Conservation (phyloP, 2,329 filamentous ascomycete genomes). For the Knufia fluminis region DNA sequence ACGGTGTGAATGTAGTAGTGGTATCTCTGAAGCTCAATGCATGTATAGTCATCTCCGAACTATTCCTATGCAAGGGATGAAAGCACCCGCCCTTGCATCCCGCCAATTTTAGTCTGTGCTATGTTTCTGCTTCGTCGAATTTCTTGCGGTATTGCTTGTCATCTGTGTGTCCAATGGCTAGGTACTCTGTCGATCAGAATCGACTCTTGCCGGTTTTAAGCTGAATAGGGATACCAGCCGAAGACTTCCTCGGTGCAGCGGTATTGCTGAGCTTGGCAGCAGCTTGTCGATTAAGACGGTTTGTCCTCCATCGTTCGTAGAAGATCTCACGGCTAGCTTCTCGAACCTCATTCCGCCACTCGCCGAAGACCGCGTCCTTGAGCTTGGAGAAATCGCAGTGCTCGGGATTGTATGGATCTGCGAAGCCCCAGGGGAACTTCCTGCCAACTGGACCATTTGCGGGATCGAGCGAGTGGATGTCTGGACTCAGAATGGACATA, state of each 20-base stretch:
- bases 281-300: conserved; percentile 9
- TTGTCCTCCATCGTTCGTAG: conserved; percentile 82
- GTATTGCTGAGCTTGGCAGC: conserved; percentile 2
- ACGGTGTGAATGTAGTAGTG: too few species aligned
- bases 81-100: not conserved
- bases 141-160: not conserved
- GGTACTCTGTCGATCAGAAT: not conserved
- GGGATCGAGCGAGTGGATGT: conserved; percentile 62
- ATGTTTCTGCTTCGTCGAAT: not conserved
- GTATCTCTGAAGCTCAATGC: not conserved
- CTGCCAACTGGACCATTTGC: conserved; percentile 55
- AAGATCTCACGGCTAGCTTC: conserved; percentile 84
- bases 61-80: not conserved
- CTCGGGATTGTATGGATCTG: conserved; percentile 78
- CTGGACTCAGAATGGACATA: conserved; percentile 86
- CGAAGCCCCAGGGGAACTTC: conserved; percentile 93
- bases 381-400: conserved; percentile 92
- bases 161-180: not conserved
- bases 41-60: not conserved
- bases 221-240: conserved; percentile 8
- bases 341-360: conserved; percentile 85
- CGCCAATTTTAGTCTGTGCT: not conserved
- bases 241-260: not conserved
- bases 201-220: conserved; percentile 1
- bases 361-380: conserved; percentile 83